phyloP scores from a whole-genome alignment of 2,329 filamentous ascomycete species.

The Penicillium sp. region DNA sequence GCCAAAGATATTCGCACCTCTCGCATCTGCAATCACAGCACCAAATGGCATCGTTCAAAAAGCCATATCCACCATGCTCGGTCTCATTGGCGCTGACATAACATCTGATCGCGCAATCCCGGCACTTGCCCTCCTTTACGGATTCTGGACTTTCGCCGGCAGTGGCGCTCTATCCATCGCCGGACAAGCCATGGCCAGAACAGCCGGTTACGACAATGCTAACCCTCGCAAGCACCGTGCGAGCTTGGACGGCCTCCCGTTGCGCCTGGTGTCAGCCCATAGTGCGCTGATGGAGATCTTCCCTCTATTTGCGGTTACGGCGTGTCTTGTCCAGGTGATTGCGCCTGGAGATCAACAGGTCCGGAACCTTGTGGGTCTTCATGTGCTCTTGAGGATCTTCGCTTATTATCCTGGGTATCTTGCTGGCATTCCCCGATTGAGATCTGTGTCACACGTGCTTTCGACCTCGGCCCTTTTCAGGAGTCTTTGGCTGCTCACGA shows the following conservation, averaged over 20 bases:
- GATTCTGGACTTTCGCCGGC: background rate
- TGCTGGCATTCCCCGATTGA: background rate
- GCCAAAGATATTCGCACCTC: background rate
- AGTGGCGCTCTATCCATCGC: background rate
- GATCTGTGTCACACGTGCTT: background rate
- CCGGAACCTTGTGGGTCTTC: background rate
- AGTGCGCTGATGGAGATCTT: background rate
- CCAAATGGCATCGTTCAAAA: background rate
- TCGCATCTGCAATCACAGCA: background rate
- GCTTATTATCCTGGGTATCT: background rate
- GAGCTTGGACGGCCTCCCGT: background rate
- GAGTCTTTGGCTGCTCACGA: background rate
- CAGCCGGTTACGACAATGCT: background rate
- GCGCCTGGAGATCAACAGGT: background rate
- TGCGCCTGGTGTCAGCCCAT: background rate
- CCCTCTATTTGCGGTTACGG: background rate
- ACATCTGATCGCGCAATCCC: background rate
- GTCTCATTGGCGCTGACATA: background rate
- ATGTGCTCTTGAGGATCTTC: background rate
- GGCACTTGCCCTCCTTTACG: background rate
- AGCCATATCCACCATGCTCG: background rate
- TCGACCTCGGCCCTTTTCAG: background rate
- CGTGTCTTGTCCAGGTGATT: background rate
- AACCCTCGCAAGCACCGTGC: background rate
- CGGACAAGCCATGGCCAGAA: background rate